Conservation (phyloP, 768 basidiomycete genomes). For the Hemileccinum impolitum region DNA sequence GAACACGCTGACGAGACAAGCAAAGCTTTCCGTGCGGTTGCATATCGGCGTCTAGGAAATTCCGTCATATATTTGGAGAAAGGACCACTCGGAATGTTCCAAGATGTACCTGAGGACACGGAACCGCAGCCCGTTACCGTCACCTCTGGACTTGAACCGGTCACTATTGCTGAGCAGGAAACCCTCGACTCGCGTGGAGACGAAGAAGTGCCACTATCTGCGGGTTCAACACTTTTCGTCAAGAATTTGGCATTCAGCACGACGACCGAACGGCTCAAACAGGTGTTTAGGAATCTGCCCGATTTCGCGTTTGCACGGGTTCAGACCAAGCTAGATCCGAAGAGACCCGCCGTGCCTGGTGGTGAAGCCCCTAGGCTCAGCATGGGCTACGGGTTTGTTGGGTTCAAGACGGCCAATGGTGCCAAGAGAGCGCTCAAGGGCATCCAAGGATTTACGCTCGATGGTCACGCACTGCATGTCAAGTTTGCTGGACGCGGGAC, state of each 20-base stretch:
- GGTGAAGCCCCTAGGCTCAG: constrained; percentile 56
- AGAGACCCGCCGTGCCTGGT: constrained; percentile 41
- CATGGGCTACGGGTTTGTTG: constrained; percentile 97
- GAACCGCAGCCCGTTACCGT: constrained; percentile 9
- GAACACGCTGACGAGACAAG: constrained; percentile 65
- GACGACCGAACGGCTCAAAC: constrained; percentile 64
- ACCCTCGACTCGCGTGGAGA: constrained; percentile 32
- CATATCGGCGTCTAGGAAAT: constrained; percentile 86
- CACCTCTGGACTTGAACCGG: constrained; percentile 26
- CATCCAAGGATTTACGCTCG: constrained; percentile 78
- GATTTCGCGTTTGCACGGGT: constrained; percentile 85
- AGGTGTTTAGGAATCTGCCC: constrained; percentile 70
- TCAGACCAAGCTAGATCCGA: constrained; percentile 88
- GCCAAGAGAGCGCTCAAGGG: constrained; percentile 74
- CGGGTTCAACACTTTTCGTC: constrained; percentile 84
- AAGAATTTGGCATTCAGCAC: constrained; percentile 97
- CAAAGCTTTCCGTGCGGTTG: constrained; percentile 76
- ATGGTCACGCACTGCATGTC: constrained; percentile 81
- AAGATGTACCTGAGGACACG: constrained; percentile 33
- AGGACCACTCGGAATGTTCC: constrained; percentile 83
- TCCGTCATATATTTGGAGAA: constrained; percentile 91
- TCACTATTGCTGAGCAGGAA: constrained; percentile 46
- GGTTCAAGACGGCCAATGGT: constrained; percentile 72
- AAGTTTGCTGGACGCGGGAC: constrained; percentile 82
- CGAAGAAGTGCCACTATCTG: constrained; percentile 41